Evolutionary conservation across 2,329 filamentous ascomycete species (phyloP).

Genomic region (Talaromyces funiculosus): DNA sequence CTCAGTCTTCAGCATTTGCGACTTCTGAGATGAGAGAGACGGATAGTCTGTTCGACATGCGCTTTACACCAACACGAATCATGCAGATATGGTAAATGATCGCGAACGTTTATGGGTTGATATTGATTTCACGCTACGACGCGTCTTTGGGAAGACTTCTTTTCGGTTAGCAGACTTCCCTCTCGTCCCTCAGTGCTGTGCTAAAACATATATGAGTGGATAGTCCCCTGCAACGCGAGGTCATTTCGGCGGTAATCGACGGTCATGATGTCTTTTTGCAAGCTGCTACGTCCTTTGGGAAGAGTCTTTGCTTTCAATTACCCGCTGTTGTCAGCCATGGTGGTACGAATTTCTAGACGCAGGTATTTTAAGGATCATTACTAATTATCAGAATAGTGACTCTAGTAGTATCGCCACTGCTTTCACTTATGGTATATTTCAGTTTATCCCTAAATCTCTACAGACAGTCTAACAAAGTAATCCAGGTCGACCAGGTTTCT

Average conservation of each 20-base stretch:
- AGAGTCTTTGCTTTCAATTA: conserved; percentile 88
- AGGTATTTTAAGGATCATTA: neutral
- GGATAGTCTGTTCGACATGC: neutral
- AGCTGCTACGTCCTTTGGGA: conserved; percentile 70
- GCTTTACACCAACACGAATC: conserved; percentile 8
- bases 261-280: conserved; percentile 91
- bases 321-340: conserved; percentile 83
- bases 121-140: conserved; percentile 67
- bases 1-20: neutral
- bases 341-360: conserved; percentile 50
- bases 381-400: conserved; percentile 55
- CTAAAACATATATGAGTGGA: neutral
- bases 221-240: conserved; percentile 79
- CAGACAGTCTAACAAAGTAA: neutral
- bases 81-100: conserved; percentile 27
- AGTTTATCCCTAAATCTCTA: neutral
- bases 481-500: conserved; percentile 86
- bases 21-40: neutral
- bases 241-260: conserved; percentile 73
- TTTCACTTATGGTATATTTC: conserved; percentile 72
- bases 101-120: conserved; percentile 42
- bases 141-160: conserved; percentile 66
- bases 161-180: conserved; percentile 53
- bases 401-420: conserved; percentile 79
- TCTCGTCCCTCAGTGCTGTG: neutral